Conservation (phyloP, 495 filamentous ascomycete genomes). For the Aspergillus incahuasiensis region DNA sequence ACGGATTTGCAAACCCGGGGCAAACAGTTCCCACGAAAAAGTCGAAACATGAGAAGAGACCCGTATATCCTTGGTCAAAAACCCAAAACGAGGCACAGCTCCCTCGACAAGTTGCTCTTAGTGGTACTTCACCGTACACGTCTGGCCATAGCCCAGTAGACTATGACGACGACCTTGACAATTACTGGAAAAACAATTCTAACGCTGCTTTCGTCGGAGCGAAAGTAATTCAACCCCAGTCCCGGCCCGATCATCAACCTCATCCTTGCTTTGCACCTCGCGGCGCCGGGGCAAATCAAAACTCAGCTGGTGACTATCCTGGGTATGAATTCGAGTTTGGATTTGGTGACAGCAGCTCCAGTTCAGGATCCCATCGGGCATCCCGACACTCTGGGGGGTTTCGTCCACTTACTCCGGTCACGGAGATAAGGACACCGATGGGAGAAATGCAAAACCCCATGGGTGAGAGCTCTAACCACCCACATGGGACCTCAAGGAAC, state of each 20-base stretch:
- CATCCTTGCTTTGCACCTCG: background rate
- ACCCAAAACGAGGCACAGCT: conserved; percentile 7
- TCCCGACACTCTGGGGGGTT: conserved; percentile 20
- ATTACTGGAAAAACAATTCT: conserved; percentile 15
- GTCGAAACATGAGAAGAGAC: conserved; percentile 8
- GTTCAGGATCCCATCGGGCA: background rate
- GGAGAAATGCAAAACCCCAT: conserved; percentile 4
- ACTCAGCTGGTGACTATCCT: background rate
- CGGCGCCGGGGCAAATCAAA: conserved; percentile 2
- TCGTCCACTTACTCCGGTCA: conserved; percentile 22
- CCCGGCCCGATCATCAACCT: too few relatives aligned
- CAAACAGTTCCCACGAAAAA: conserved; percentile 8
- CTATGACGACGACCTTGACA: conserved; percentile 9
- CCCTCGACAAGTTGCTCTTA: conserved; percentile 7
- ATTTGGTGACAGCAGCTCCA: conserved; percentile 8
- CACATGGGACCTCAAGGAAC: too few relatives aligned
- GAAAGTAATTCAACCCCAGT: conserved; percentile 5
- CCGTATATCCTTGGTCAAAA: conserved; percentile 9
- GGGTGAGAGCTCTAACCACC: background rate
- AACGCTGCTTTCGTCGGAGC: conserved; percentile 8
- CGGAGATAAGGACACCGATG: conserved; percentile 21
- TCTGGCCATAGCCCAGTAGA: background rate
- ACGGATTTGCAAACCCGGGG: conserved; percentile 21
- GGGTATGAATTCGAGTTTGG: conserved; percentile 17
- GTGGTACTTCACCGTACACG: background rate